Evolutionary conservation across 2,329 filamentous ascomycete genomes (phyloP).

Genomic region (Aureobasidium zeae): DNA sequence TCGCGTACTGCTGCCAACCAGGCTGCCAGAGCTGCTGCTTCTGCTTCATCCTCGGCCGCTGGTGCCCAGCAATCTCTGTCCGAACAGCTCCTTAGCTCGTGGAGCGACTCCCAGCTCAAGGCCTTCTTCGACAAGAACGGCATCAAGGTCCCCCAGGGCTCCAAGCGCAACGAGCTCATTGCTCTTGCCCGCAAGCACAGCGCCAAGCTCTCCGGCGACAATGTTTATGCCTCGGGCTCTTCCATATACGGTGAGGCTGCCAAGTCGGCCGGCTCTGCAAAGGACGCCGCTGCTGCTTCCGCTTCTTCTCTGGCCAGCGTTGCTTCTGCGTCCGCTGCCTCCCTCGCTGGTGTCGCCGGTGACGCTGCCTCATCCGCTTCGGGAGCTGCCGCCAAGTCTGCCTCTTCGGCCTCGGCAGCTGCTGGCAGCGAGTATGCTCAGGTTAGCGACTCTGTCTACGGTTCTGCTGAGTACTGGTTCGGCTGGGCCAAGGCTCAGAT

Average conservation of each 20-base stretch:
- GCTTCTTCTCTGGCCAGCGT: constrained; percentile 27
- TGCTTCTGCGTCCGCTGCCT: constrained; percentile 30
- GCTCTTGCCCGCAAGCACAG: constrained; percentile 85
- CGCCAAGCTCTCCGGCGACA: constrained; percentile 59
- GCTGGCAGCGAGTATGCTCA: constrained; percentile 68
- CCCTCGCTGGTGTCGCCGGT: constrained; percentile 47
- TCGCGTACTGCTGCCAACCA: constrained; percentile 46
- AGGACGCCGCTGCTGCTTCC: background rate
- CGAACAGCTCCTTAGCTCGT: constrained; percentile 77
- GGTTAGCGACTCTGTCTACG: constrained; percentile 56
- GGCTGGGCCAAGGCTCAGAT: constrained; percentile 38
- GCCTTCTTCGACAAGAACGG: constrained; percentile 86
- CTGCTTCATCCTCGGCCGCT: constrained; percentile 46
- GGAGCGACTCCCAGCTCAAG: constrained; percentile 85
- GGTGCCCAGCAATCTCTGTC: constrained; percentile 65
- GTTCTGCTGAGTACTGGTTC: constrained; percentile 28
- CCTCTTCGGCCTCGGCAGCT: constrained; percentile 34
- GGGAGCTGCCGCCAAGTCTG: constrained; percentile 32
- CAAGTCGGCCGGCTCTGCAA: constrained; percentile 24
- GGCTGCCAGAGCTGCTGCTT: constrained; percentile 51
- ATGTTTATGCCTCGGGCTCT: constrained; percentile 34
- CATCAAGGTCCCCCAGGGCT: constrained; percentile 84
- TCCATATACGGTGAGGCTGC: constrained; percentile 38
- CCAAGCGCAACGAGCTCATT: constrained; percentile 78
- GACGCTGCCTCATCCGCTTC: constrained; percentile 32